Evolutionary conservation across 441 rosid genomes (phyloP).

Genomic region (Theobroma grandiflorum): DNA sequence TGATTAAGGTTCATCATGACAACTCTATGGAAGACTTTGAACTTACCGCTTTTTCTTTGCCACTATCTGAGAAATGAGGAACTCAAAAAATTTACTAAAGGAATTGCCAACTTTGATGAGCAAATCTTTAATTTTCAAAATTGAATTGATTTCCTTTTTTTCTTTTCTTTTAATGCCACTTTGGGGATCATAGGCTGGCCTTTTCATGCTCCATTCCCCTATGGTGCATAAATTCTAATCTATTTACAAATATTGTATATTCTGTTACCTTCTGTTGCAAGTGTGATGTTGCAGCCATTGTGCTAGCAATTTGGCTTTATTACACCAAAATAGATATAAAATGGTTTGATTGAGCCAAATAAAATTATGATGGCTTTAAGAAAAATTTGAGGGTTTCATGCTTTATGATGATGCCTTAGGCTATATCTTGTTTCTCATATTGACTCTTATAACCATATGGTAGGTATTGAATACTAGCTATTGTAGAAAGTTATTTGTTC

Average conservation of each 20-base stretch:
- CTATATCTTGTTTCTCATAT: constrained; percentile 11
- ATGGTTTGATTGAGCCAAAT: background rate
- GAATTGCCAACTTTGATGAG: constrained; percentile 9
- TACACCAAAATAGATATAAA: background rate
- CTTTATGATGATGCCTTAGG: background rate
- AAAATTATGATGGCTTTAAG: background rate
- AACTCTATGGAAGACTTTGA: constrained; percentile 14
- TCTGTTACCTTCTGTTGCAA: constrained; percentile 7
- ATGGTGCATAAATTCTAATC: constrained; percentile 13
- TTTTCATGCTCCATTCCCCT: background rate
- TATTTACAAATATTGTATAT: background rate
- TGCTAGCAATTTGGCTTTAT: constrained; percentile 4
- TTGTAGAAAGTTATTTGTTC: background rate
- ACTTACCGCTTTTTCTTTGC: background rate
- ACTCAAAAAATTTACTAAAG: constrained; percentile 6
- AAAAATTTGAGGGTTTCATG: background rate
- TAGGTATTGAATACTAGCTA: background rate
- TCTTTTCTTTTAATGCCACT: background rate
- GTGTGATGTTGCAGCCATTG: background rate
- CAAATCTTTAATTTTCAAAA: background rate
- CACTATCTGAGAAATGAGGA: constrained; percentile 18
- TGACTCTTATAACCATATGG: background rate
- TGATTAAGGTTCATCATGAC: background rate
- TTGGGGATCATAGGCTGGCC: constrained; percentile 14
- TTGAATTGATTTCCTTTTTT: background rate